Evolutionary conservation across 2,329 filamentous ascomycete genomes (phyloP), one percentile per base, ranked within the genome.

Genomic region (Paecilomyces formosus): DNA sequence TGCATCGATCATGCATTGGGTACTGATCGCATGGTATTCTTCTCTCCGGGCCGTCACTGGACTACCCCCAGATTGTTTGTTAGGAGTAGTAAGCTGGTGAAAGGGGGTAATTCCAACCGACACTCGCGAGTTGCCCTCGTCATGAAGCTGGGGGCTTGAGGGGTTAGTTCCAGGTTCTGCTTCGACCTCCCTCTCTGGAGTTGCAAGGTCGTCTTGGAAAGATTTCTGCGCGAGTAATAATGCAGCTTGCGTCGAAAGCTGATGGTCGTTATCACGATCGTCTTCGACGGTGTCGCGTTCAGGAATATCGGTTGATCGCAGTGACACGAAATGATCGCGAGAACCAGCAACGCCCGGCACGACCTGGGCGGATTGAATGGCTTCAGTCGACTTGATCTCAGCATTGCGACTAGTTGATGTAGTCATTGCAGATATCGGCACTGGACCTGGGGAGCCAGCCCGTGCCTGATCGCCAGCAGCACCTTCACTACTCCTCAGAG

Each of bases 201-300:
- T 75, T 9, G 67, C 63, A 9, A 76, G 54, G 51, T 74, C 74
- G 22, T 74, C 68, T 54, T 75, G 73, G 28, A 77, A 75, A 1
- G 72, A 74, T 30, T 65, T 70, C 57, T 76, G 74, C 6, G 74
- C 75, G 45, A 71, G 69, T 1, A 70, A 58, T 24, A 76, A 60
- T 15, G 75, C 74, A 24, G 72, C 73, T 58, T 77, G 75, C 0
- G 75, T 77, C 0, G 74, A 76, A 26, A 76, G 64, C 12, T 73
- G 66, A 4, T 66, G 63, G 33, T 74, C 73, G 4, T 64, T 63
- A 53, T 65, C 68, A 30, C 67, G 63, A 6, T 60, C 60, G 13
- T 61, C 61, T 30, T 62, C 33, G 11, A 63, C 65, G 3, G 64
- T 57, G 51, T 63, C 58, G 30, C 55, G 63, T 55, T 70, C 70